phyloP scores from a whole-genome alignment of 257 asterid species.

The Plantago elongata region DNA sequence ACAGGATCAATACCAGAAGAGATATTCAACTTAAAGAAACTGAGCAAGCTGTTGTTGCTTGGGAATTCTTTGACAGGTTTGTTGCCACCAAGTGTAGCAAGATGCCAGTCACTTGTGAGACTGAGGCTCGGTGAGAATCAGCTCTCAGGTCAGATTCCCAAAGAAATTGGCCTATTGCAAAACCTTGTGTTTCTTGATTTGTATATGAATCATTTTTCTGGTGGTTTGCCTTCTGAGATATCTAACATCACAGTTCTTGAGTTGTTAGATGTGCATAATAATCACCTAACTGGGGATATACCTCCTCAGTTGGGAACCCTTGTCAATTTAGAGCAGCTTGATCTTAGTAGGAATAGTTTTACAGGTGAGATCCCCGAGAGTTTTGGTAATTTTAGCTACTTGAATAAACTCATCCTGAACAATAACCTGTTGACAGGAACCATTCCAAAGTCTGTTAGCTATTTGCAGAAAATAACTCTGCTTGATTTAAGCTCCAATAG shows the following conservation, averaged over 20 bases:
- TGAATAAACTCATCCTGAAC: constrained; percentile 66
- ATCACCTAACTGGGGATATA: constrained; percentile 56
- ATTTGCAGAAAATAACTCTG: constrained; percentile 69
- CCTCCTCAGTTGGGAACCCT: constrained; percentile 65
- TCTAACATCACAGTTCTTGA: constrained; percentile 73
- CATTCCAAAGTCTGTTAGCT: constrained; percentile 53
- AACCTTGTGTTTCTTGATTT: constrained; percentile 93
- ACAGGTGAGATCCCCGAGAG: constrained; percentile 60
- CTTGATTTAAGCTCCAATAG: constrained; percentile 82
- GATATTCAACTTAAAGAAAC: constrained; percentile 62
- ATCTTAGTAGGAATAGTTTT: constrained; percentile 82
- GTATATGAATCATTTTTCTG: constrained; percentile 78
- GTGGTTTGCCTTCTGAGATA: constrained; percentile 67
- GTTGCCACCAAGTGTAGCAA: constrained; percentile 50
- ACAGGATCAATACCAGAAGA: constrained; percentile 86
- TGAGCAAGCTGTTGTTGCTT: constrained; percentile 71
- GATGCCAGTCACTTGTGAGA: constrained; percentile 82
- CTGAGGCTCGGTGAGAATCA: constrained; percentile 87
- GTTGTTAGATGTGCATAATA: constrained; percentile 75
- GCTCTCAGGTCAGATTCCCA: constrained; percentile 87
- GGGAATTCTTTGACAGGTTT: constrained; percentile 74
- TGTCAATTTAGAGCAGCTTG: constrained; percentile 84
- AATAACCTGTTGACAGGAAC: constrained; percentile 59
- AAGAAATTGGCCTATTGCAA: constrained; percentile 75
- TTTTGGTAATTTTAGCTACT: constrained; percentile 83